Conservation (phyloP, 2,329 filamentous ascomycete genomes). For the Penicillium glabrum region DNA sequence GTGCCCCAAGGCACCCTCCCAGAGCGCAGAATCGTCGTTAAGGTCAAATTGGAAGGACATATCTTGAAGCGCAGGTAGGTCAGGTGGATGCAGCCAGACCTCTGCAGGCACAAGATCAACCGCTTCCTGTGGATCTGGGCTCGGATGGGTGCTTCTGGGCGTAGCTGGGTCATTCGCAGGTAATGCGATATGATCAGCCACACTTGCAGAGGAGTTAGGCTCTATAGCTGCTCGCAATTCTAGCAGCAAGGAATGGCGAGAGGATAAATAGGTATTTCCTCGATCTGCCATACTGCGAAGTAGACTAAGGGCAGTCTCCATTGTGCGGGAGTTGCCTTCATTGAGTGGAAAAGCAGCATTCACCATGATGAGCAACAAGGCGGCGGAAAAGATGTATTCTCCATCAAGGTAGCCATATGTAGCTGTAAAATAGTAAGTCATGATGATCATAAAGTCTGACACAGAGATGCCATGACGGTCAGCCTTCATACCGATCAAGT, state of each 20-base stretch:
- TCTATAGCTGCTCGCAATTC: conserved; percentile 35
- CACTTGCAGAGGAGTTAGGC: conserved; percentile 12
- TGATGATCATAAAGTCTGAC: background rate
- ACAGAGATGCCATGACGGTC: background rate
- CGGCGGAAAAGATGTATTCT: conserved; percentile 57
- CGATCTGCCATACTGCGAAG: conserved; percentile 53
- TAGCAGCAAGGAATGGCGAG: conserved; percentile 40
- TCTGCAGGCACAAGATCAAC: conserved; percentile 2
- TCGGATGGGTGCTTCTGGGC: background rate
- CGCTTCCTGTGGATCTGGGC: background rate
- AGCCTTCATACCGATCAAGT: conserved; percentile 48
- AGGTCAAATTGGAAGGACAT: conserved; percentile 37
- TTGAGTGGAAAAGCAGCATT: conserved; percentile 54
- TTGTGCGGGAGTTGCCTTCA: conserved; percentile 43
- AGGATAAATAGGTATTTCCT: conserved; percentile 53
- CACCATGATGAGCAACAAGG: conserved; percentile 56
- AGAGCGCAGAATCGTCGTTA: conserved; percentile 41
- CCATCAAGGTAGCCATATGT: conserved; percentile 60
- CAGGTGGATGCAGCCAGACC: conserved; percentile 20
- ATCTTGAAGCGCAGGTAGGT: conserved; percentile 27
- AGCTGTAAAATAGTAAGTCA: conserved; percentile 29
- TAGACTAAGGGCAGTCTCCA: conserved; percentile 49
- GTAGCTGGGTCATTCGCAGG: conserved; percentile 12
- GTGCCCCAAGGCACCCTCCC: conserved; percentile 40
- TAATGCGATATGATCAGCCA: background rate